Evolutionary conservation across 148 eudicot species (phyloP), one percentile per base, ranked within the genome.

Genomic region (Tetragonia tetragonoides): DNA sequence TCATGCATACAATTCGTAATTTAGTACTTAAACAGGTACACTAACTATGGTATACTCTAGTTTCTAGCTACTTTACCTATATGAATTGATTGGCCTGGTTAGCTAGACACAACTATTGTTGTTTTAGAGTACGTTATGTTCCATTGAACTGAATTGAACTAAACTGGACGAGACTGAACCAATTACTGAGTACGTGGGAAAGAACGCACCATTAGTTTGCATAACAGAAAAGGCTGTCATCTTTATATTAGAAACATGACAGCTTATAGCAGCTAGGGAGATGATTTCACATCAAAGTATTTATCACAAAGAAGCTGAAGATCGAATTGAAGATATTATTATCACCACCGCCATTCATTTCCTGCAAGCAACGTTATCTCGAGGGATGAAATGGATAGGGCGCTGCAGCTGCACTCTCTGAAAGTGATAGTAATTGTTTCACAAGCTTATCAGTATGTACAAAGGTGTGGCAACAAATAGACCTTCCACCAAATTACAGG

Each of bases 281-380:
- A 21, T 38, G 3, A 65, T 7, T 3, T 53, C 59, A 53, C 59
- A 11, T 53, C 68, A 65, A 65, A 12, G 41, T 65, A 37, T 66
- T 16, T 42, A 20, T 67, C 70, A 67, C 24, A 67, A 39, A 67
- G 70, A 67, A 68, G 72, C 54, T 44, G 53, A 42, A 68, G 72
- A 21, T 20, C 18, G 12, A 17, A n/a, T 7, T 7, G 12, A 7
- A 7, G 53, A 7, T 49, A 49, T 12, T 4, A 57, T 16, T 20
- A 16, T 57, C 4, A 57, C 53, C 53, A 49, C 11, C 4, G 16
- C 21, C 18, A 5, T 57, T 18, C n/a, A 1, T 16, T 16, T 20
- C 61, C 3, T 54, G 14, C 61, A 57, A 17, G 21, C 21, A 57
- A 57, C 21, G 20, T 57, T 57, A 57, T 57, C 61, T n/a, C 7